Base-by-base conservation (phyloP, 176 grass and related monocot genomes). In the Otatea glauca region DNA sequence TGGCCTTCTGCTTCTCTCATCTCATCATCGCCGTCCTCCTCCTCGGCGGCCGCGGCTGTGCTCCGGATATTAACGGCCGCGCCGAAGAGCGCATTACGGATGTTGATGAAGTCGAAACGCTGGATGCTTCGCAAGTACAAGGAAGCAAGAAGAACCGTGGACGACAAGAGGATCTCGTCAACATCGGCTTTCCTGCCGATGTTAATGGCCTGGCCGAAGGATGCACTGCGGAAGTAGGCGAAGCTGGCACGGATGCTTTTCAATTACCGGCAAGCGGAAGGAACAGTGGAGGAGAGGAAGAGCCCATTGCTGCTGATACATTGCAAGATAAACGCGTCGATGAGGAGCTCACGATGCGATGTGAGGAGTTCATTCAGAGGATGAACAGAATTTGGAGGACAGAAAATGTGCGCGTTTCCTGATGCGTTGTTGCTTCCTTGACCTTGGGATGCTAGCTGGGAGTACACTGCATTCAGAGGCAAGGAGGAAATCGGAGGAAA, bases 331-430 rank as follows among this genome's bases (percentile, higher is more conserved):
- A 27, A 54, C 5, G 24, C 2, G 1, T 32, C 0, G 17, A 18
- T 1, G 88, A 90, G 24, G 86, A 97, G 71, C 72, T 93, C 41
- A 83, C 55, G 77, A 65, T 75, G 78, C 85, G 79, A 68, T 85
- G 84, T 25, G 78, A 93, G 68, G 89, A 97, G 78, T 97, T 97
- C 83, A 93, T 96, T 29, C 77, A 81, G 87, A 89, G 82, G 83
- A 97, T 93, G 91, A 97, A 93, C 78, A 88, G 58, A 70, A 62
- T 64, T 3, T 96, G 94, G 91, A 88, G 65, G 74, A 68, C 45
- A 24, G 91, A 92, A 34, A 80, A 83, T 27, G 21, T 59, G 48
- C 47, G 58, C 11, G 42, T 21, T 38, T 27, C 54, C 11, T 77
- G 73, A 76, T 7, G 65, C 0, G 1, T n/a, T 20, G 60, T 79